Base-by-base conservation (phyloP, 495 filamentous ascomycete genomes). In the Hypoxylon rickii region DNA sequence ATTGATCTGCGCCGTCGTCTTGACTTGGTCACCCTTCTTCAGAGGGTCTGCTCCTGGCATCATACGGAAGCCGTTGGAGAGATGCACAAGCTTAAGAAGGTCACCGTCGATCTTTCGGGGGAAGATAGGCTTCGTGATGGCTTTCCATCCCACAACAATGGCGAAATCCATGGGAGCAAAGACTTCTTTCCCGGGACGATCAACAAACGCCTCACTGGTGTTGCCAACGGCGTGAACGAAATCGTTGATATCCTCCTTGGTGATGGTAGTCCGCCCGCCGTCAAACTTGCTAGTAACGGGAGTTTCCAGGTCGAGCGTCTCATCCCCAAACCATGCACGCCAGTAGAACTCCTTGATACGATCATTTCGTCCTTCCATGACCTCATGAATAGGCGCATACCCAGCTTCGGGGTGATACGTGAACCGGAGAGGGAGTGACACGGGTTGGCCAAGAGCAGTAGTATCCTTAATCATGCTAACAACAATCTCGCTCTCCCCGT, bases 121-220 rank as follows among this genome's bases (percentile, higher is more conserved):
- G 81, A 98, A 97, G 69, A 97, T 97, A 0, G 94, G 93, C 78
- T 96, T 97, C 17, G 89, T 97, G 70, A 98, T 97, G 33, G 94
- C 94, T 73, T 98, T 96, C 94, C 94, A 98, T 55, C 94, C 94
- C 13, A 96, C 90, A 19, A 98, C 94, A 55, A 98, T 97, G 50
- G 94, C 94, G 60, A 97, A 98, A 70, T 98, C 94, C 94, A 98
- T 99, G 33, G 95, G 94, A 16, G 94, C 95, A 61, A 85, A 92
- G 61, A 96, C 89, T 65, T 89, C 88, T 76, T 97, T 97, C 50
- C 92, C 95, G 39, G 93, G 93, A 18, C 93, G 85, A 51, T 97
- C 92, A 37, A 98, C 93, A 55, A 97, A 98, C n/a, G 95, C 94
- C 68, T 97, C 94, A 22, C 94, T 91, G 10, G 91, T 97, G 72